phyloP scores from a whole-genome alignment of 1,284 basidiomycete species.

The Neonothopanus nambi region DNA sequence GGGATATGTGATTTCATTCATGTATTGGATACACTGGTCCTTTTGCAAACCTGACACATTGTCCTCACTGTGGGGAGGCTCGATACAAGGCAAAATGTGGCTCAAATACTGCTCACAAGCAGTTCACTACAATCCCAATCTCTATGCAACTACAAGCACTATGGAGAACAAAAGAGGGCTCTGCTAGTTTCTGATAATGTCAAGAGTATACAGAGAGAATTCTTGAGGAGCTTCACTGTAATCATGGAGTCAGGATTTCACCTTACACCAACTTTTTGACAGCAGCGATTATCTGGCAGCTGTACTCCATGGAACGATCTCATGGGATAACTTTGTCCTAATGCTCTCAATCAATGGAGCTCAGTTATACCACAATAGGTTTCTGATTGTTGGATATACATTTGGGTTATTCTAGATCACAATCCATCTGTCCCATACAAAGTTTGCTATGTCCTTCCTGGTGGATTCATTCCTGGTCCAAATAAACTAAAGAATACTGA shows the following conservation, averaged over 20 bases:
- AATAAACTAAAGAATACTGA: conserved; percentile 34
- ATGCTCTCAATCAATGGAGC: conserved; percentile 21
- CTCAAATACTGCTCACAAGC: background rate
- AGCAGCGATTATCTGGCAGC: background rate
- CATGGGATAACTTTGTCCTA: conserved; percentile 4
- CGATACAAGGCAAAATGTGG: background rate
- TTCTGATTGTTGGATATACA: conserved; percentile 21
- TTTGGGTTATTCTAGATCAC: conserved; percentile 17
- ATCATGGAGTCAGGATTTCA: conserved; percentile 18
- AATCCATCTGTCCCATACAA: conserved; percentile 11
- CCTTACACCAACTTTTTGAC: conserved; percentile 1
- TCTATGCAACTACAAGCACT: conserved; percentile 25
- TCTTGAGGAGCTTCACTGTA: conserved; percentile 11
- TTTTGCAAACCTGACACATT: background rate
- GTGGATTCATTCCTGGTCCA: conserved; percentile 22
- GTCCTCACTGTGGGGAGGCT: conserved; percentile 2
- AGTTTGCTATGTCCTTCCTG: background rate
- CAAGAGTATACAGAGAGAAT: background rate
- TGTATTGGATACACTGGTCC: conserved; percentile 1
- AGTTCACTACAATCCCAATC: conserved; percentile 23
- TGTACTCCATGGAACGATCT: background rate
- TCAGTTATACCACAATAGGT: conserved; percentile 19
- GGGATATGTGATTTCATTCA: conserved; percentile 2
- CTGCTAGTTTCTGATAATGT: conserved; percentile 23
- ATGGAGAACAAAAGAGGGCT: conserved; percentile 14